Conservation (phyloP, 768 basidiomycete species). For the Rhodosporidiobolus odoratus region DNA sequence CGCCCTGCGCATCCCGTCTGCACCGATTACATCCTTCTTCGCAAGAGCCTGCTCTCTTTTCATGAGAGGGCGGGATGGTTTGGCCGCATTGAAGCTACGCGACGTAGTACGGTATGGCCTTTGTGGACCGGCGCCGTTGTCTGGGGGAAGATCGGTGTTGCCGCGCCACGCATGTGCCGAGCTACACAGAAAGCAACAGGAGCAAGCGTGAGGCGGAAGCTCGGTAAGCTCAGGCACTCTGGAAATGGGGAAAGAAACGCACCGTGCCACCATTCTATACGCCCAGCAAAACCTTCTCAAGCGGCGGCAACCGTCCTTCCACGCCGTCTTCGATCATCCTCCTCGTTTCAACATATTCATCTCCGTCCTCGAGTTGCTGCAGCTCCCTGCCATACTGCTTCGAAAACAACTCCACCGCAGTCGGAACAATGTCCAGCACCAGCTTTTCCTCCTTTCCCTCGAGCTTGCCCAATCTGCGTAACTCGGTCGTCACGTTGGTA, state of each 20-base stretch:
- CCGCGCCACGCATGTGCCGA: too few relatives aligned
- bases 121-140: too few relatives aligned
- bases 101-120: too few relatives aligned
- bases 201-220: too few relatives aligned
- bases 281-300: conserved; percentile 9
- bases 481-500: conserved; percentile 27
- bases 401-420: conserved; percentile 15
- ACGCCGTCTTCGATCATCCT: conserved; percentile 18
- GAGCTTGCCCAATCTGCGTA: conserved; percentile 6
- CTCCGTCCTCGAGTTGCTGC: conserved; percentile 3
- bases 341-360: conserved; percentile 15
- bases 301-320: conserved; percentile 13
- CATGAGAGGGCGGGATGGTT: too few relatives aligned
- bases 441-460: background rate
- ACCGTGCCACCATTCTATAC: background rate
- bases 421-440: conserved; percentile 1
- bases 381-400: conserved; percentile 22
- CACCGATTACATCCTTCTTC: too few relatives aligned
- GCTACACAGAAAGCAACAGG: too few relatives aligned
- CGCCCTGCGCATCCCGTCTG: too few relatives aligned
- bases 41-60: too few relatives aligned
- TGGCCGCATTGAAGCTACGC: too few relatives aligned
- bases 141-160: too few relatives aligned
- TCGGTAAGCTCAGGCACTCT: too few relatives aligned
- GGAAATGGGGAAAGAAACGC: background rate